Percentiles rank a stretch among this genome's conserved stretches.
Conservation (phyloP, 1,284 basidiomycete genomes). For the Takashimella tepidaria region DNA sequence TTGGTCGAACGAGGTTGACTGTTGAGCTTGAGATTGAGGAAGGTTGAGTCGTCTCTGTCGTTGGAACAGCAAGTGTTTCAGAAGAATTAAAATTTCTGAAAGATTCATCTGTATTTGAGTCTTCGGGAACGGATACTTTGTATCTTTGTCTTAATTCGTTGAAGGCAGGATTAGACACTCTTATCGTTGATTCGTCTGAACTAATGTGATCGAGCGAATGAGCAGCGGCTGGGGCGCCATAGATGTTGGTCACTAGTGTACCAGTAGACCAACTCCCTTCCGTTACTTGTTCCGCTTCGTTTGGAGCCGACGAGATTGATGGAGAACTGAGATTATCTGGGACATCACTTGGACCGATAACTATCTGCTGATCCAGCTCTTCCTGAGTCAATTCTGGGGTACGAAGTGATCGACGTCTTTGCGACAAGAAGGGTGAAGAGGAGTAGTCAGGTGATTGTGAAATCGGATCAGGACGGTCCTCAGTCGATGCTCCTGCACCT, state of each 20-base stretch:
- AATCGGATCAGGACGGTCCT: background rate
- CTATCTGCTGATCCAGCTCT: background rate
- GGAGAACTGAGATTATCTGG: background rate
- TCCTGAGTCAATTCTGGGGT: background rate
- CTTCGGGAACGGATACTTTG: background rate
- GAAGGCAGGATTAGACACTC: background rate
- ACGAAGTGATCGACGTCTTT: background rate
- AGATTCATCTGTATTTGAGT: background rate
- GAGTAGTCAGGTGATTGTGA: background rate
- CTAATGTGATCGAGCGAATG: too few species aligned
- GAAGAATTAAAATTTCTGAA: background rate
- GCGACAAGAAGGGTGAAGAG: background rate
- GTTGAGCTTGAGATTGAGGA: background rate
- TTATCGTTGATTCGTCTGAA: background rate
- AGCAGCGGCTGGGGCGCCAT: background rate
- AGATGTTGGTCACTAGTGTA: background rate
- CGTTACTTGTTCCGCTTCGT: background rate
- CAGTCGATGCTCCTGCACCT: background rate
- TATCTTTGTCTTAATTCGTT: background rate
- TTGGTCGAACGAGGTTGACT: background rate
- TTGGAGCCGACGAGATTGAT: too few species aligned
- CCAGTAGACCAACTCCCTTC: background rate
- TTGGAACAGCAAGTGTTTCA: background rate
- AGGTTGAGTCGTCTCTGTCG: background rate
- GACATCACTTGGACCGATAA: background rate